Conservation (phyloP, 306 rosid species). For the Adenanthera pavonina region DNA sequence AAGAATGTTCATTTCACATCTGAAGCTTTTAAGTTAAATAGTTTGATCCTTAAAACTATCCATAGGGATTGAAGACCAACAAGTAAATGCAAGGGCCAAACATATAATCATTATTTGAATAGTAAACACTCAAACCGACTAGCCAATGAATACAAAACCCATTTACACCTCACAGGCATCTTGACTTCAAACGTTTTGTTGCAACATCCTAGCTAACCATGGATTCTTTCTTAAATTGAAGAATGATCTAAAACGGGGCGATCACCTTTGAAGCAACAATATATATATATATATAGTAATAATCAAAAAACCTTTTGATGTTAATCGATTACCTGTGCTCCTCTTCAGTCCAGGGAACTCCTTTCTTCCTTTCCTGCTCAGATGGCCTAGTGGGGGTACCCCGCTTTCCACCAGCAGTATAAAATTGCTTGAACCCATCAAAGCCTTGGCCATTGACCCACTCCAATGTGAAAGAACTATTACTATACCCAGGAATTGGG, state of each 20-base stretch:
- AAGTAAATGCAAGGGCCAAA: constrained; percentile 16
- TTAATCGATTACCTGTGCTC: constrained; percentile 70
- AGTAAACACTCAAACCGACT: constrained; percentile 12
- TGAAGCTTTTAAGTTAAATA: neutral
- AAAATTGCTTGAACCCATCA: constrained; percentile 62
- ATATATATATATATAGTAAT: neutral
- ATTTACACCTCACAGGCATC: neutral
- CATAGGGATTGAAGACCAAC: neutral
- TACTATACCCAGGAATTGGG: constrained; percentile 62
- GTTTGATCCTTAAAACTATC: neutral
- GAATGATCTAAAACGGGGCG: neutral
- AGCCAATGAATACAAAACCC: constrained; percentile 6
- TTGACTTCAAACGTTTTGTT: constrained; percentile 8
- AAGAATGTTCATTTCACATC: neutral
- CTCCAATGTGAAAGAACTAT: constrained; percentile 68
- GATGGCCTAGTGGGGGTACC: constrained; percentile 56
- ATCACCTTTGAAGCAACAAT: neutral
- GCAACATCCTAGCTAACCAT: constrained; percentile 16
- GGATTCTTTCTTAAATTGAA: constrained; percentile 10
- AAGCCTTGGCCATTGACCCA: constrained; percentile 58
- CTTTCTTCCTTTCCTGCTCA: constrained; percentile 87
- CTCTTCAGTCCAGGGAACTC: constrained; percentile 88
- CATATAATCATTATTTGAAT: constrained; percentile 28
- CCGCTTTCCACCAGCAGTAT: constrained; percentile 54
- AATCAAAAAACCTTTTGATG: neutral